Evolutionary conservation across 129 eudicot genomes (phyloP).

Genomic region (Heracleum sosnowskyi): DNA sequence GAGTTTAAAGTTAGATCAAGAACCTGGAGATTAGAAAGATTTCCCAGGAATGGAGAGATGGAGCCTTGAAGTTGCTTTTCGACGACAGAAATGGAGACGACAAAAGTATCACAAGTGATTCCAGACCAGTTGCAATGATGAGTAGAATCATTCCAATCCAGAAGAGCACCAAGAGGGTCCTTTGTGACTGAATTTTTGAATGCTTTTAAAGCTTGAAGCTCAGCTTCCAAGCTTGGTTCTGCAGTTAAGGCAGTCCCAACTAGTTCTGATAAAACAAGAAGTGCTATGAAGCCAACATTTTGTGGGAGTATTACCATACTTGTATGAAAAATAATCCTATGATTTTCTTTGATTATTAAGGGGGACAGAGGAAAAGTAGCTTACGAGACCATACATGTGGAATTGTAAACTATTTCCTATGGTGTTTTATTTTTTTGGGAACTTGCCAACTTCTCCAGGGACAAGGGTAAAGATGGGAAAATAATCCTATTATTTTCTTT

Average conservation of each 20-base stretch:
- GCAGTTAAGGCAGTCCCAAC: conserved; percentile 22
- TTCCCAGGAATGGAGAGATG: conserved; percentile 63
- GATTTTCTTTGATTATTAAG: background rate
- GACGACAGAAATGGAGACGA: conserved; percentile 43
- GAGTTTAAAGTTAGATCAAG: conserved; percentile 66
- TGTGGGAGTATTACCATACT: background rate
- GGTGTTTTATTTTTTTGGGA: too few relatives aligned
- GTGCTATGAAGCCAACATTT: background rate
- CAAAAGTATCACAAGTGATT: conserved; percentile 41
- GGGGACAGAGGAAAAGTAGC: too few relatives aligned
- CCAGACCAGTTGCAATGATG: conserved; percentile 94
- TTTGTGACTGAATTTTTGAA: conserved; percentile 42
- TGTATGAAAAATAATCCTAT: background rate
- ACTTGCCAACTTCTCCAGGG: too few relatives aligned
- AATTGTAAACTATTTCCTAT: too few relatives aligned
- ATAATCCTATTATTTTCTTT: background rate
- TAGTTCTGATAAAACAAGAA: conserved; percentile 10
- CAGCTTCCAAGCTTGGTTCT: conserved; percentile 23
- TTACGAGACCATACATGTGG: too few relatives aligned
- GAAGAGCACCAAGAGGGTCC: conserved; percentile 58
- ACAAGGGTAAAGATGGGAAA: background rate
- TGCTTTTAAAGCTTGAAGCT: conserved; percentile 41
- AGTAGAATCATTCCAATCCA: conserved; percentile 45
- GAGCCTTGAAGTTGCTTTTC: conserved; percentile 47
- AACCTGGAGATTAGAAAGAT: conserved; percentile 67